Evolutionary conservation across 2,329 filamentous ascomycete species (phyloP).

Genomic region (Dactylellina haptotyla): DNA sequence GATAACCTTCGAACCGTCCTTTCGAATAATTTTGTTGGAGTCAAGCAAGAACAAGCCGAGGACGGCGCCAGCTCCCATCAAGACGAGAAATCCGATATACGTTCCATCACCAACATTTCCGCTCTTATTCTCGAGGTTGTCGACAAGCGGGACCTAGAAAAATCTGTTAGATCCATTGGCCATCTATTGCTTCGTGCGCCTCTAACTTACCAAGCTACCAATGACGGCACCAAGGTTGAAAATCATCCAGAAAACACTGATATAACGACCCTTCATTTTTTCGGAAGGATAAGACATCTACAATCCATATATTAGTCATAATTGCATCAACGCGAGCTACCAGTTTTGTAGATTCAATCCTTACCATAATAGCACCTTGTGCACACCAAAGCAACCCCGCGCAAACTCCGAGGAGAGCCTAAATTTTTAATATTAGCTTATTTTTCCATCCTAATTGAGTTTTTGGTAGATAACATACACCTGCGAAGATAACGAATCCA

Average conservation of each 20-base stretch:
- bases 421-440: conserved; percentile 14
- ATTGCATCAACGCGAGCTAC: neutral
- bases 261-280: conserved; percentile 83
- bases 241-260: conserved; percentile 92
- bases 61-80: conserved; percentile 38
- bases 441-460: neutral
- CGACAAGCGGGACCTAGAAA: conserved; percentile 55
- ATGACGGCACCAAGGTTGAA: conserved; percentile 93
- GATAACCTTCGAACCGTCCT: conserved; percentile 69
- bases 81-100: conserved; percentile 44
- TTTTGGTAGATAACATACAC: conserved; percentile 59
- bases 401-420: conserved; percentile 77
- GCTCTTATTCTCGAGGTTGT: conserved; percentile 58
- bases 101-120: conserved; percentile 52
- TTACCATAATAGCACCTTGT: conserved; percentile 79
- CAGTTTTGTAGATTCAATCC: neutral
- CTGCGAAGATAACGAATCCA: conserved; percentile 80
- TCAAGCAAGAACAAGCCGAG: conserved; percentile 43
- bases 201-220: conserved; percentile 70
- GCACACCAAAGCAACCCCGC: conserved; percentile 84
- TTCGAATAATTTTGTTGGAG: conserved; percentile 43
- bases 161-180: conserved; percentile 28
- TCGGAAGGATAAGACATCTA: conserved; percentile 84
- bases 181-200: neutral
- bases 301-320: neutral